A percentile compares a stretch with the other conserved stretches of the same genome.
These are phyloP conservation scores for Pleurotus sapidus DNA, from an alignment of 768 basidiomycete species.

Conservation along the genomic window DNA sequence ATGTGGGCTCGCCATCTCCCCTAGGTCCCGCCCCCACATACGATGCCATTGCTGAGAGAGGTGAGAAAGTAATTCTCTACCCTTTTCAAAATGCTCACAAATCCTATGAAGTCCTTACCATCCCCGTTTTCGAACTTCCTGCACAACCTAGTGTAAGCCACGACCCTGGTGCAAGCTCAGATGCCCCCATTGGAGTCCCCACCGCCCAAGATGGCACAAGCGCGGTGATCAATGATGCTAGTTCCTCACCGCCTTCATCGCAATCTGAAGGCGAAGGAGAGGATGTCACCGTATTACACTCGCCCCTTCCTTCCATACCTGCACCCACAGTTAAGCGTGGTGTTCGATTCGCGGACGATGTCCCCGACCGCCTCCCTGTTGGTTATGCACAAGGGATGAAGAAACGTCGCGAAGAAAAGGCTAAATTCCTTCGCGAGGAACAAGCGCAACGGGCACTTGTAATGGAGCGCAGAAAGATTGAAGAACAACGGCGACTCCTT, in stretches of 20 bases:
- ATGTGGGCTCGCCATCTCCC: slow-evolving; percentile 23
- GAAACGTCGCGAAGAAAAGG: slow-evolving; percentile 73
- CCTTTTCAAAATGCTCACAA: no score
- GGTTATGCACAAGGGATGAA: slow-evolving; percentile 68
- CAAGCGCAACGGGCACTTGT: slow-evolving; percentile 49
- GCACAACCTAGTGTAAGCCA: no score
- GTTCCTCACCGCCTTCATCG: slow-evolving; percentile 12
- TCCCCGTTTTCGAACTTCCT: background rate
- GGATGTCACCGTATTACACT: slow-evolving; percentile 10
- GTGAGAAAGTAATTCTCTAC: no score
- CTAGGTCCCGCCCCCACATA: slow-evolving; percentile 12
- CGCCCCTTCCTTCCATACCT: background rate
- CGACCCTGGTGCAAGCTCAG: no score
- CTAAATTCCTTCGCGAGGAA: slow-evolving; percentile 59
- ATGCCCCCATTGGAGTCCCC: slow-evolving; percentile 9
- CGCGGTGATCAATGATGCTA: slow-evolving; percentile 2
- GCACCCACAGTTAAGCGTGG: slow-evolving; percentile 44
- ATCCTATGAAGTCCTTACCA: no score
- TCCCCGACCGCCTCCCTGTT: slow-evolving; percentile 67
- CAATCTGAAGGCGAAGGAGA: slow-evolving; percentile 8
- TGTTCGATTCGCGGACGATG: slow-evolving; percentile 63
- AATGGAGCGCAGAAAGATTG: slow-evolving; percentile 36
- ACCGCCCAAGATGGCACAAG: slow-evolving; percentile 10
- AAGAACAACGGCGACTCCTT: slow-evolving; percentile 42
- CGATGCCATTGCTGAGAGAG: background rate